Conservation (phyloP, 1,139 yeast genomes). For the Geotrichum restrictum region DNA sequence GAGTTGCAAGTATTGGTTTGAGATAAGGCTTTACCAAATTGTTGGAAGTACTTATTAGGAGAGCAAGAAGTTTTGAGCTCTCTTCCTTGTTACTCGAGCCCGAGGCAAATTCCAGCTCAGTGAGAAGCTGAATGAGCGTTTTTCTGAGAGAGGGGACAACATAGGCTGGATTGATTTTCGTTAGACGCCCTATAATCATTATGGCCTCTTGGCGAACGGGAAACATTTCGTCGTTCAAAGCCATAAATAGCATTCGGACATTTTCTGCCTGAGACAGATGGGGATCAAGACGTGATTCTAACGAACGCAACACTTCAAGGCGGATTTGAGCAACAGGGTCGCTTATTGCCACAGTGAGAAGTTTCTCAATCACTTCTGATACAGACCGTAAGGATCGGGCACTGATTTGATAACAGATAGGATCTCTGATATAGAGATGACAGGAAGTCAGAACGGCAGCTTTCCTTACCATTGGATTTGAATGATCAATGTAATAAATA, state of each 20-base stretch:
- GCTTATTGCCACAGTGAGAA: conserved; percentile 81
- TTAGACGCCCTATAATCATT: conserved; percentile 73
- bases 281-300: conserved; percentile 78
- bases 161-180: conserved; percentile 88
- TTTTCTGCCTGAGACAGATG: conserved; percentile 93
- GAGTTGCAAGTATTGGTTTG: conserved; percentile 79
- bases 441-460: conserved; percentile 84
- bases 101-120: conserved; percentile 78
- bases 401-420: conserved; percentile 81
- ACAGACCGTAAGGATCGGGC: conserved; percentile 80
- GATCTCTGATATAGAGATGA: conserved; percentile 71
- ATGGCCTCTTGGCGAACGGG: conserved; percentile 79
- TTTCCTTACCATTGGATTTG: conserved; percentile 71
- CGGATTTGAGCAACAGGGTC: conserved; percentile 86
- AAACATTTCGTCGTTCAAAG: conserved; percentile 86
- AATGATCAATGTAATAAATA: conserved; percentile 74
- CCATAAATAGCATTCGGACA: conserved; percentile 77
- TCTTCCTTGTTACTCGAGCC: conserved; percentile 78
- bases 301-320: conserved; percentile 66
- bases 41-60: conserved; percentile 71
- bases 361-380: conserved; percentile 74
- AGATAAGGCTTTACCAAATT: conserved; percentile 85
- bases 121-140: conserved; percentile 75
- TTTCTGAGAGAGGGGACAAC: conserved; percentile 89
- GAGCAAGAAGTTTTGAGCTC: conserved; percentile 69